Evolutionary conservation across 1,284 basidiomycete genomes (phyloP).

Genomic region (Rhizoctonia solani): DNA sequence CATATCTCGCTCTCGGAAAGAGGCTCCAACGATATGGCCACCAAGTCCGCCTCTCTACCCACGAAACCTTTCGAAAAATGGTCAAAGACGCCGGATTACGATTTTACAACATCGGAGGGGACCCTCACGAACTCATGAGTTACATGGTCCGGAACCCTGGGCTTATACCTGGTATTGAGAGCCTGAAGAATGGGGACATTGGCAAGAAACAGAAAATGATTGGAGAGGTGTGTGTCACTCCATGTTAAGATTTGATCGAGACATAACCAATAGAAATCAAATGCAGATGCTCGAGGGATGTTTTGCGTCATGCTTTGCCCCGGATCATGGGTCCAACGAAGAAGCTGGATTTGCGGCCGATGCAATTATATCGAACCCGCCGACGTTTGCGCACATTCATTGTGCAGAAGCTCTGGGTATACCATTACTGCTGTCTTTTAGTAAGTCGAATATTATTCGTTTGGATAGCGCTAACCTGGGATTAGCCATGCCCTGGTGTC

Average conservation of each 20-base stretch:
- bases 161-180: constrained; percentile 55
- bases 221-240: constrained; percentile 43
- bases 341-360: constrained; percentile 58
- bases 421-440: constrained; percentile 60
- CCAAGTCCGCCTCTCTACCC: constrained; percentile 66
- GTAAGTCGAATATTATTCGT: constrained; percentile 49
- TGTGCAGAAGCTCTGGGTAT: constrained; percentile 66
- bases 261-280: constrained; percentile 38
- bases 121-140: constrained; percentile 63
- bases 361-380: constrained; percentile 67
- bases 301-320: constrained; percentile 56
- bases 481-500: constrained; percentile 70
- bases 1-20: constrained; percentile 66
- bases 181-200: constrained; percentile 55
- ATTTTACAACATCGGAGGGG: constrained; percentile 61
- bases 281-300: constrained; percentile 59
- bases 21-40: constrained; percentile 61
- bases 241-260: not conserved
- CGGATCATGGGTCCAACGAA: constrained; percentile 53
- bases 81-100: constrained; percentile 57
- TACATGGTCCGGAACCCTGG: constrained; percentile 64
- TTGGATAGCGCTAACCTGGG: too few relatives aligned
- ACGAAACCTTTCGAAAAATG: constrained; percentile 63
- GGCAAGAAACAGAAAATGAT: constrained; percentile 54
- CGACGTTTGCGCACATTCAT: constrained; percentile 65